These are phyloP conservation scores for Colletotrichum kahawae DNA, from an alignment of 2,329 filamentous ascomycete species.

Conservation along the genomic window DNA sequence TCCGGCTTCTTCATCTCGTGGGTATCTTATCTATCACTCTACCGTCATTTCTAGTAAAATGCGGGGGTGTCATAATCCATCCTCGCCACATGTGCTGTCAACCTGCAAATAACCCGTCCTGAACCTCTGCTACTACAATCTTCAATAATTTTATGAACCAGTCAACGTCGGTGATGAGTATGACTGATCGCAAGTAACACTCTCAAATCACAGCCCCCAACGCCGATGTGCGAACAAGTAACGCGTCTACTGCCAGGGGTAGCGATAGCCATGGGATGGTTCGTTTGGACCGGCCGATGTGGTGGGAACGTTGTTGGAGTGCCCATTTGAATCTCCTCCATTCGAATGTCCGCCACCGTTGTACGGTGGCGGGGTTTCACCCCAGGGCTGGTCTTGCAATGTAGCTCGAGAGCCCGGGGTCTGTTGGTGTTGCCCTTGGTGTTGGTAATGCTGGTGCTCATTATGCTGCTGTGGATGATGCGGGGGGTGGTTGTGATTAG, in stretches of 20 bases:
- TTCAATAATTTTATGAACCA: not conserved
- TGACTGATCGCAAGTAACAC: not conserved
- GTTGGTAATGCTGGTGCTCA: not conserved
- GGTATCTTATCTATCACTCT: slow-evolving; percentile 23
- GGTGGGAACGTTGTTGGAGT: not conserved
- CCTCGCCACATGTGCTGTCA: not conserved
- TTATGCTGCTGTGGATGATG: not conserved
- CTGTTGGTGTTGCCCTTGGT: not conserved
- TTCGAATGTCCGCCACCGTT: slow-evolving; percentile 3
- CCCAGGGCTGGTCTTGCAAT: not conserved
- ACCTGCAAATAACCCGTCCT: not conserved
- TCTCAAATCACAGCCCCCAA: not conserved
- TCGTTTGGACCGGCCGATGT: slow-evolving; percentile 9
- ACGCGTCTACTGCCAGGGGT: slow-evolving; percentile 24
- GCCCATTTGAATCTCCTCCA: not conserved
- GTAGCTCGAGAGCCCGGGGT: not conserved
- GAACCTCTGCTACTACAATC: not conserved
- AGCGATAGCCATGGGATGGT: slow-evolving; percentile 9
- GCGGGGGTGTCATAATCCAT: not conserved
- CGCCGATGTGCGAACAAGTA: not conserved
- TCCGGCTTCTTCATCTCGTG: not conserved
- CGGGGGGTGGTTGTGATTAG: not conserved
- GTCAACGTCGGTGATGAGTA: not conserved
- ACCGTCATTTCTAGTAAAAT: slow-evolving; percentile 25
- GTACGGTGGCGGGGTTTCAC: not conserved